Evolutionary conservation across 2,329 filamentous ascomycete genomes (phyloP).

Genomic region (Paracamarosporium sp.): DNA sequence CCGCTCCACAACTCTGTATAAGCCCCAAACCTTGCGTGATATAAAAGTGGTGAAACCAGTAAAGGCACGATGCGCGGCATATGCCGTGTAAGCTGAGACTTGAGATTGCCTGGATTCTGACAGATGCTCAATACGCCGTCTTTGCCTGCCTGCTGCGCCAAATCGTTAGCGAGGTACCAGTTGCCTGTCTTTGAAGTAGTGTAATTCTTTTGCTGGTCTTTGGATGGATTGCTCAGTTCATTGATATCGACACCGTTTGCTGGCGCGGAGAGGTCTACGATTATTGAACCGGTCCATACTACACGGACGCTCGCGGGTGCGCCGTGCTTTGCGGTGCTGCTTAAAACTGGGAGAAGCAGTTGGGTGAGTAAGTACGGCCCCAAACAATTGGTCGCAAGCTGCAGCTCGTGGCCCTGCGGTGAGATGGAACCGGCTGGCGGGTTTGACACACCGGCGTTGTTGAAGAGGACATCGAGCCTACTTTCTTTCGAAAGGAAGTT

Average conservation of each 20-base stretch:
- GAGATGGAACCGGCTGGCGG: slow-evolving; percentile 23
- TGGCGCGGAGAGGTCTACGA: neutral
- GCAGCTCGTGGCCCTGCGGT: slow-evolving; percentile 38
- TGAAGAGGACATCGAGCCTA: slow-evolving; percentile 48
- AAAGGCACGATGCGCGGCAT: neutral
- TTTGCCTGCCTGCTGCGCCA: slow-evolving; percentile 8
- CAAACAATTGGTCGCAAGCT: slow-evolving; percentile 45
- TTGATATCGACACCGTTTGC: slow-evolving; percentile 1
- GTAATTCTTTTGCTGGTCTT: slow-evolving; percentile 12
- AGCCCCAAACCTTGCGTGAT: slow-evolving; percentile 15
- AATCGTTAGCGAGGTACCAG: slow-evolving; percentile 17
- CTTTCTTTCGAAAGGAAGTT: slow-evolving; percentile 36
- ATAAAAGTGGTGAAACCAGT: slow-evolving; percentile 12
- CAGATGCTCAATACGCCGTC: slow-evolving; percentile 14
- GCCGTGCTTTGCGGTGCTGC: slow-evolving; percentile 26
- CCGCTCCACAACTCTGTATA: slow-evolving; percentile 20
- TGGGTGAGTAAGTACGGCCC: slow-evolving; percentile 45
- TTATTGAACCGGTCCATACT: slow-evolving; percentile 12
- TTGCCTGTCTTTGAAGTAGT: slow-evolving; percentile 19
- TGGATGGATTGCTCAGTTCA: neutral
- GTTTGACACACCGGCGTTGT: slow-evolving; percentile 36
- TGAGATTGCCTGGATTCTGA: slow-evolving; percentile 44
- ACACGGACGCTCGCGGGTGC: slow-evolving; percentile 30
- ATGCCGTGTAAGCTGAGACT: neutral
- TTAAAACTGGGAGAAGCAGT: slow-evolving; percentile 37